Conservation (phyloP, 257 asterid species). For the Plantago major region DNA sequence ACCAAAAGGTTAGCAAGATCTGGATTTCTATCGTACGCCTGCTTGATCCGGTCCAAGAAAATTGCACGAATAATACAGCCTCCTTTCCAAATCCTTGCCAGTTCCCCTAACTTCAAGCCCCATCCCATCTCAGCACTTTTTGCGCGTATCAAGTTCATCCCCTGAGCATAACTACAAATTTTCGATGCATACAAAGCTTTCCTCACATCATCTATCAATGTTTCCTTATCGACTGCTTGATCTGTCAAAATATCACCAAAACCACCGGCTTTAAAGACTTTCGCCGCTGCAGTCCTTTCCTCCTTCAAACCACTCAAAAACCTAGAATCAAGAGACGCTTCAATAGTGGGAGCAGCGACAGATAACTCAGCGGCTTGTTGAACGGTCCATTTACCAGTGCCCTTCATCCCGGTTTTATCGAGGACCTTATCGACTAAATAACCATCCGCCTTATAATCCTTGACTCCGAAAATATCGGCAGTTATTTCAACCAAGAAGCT, state of each 20-base stretch:
- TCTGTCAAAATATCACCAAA: slow-evolving; percentile 50
- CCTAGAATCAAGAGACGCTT: slow-evolving; percentile 88
- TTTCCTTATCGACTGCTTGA: slow-evolving; percentile 61
- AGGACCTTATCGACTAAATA: slow-evolving; percentile 83
- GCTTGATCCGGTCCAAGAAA: slow-evolving; percentile 89
- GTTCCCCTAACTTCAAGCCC: slow-evolving; percentile 82
- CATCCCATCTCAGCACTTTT: slow-evolving; percentile 88
- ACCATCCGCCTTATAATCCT: slow-evolving; percentile 90
- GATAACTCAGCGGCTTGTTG: slow-evolving; percentile 98
- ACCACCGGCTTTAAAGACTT: slow-evolving; percentile 71
- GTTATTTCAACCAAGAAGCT: slow-evolving; percentile 97
- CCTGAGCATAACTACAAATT: slow-evolving; percentile 92
- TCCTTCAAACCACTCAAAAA: slow-evolving; percentile 94
- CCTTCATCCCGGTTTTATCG: slow-evolving; percentile 98
- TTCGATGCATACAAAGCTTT: slow-evolving; percentile 86
- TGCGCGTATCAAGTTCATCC: slow-evolving; percentile 91
- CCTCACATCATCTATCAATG: slow-evolving; percentile 74
- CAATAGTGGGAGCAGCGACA: slow-evolving; percentile 92
- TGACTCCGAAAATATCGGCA: slow-evolving; percentile 82
- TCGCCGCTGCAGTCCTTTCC: slow-evolving; percentile 76
- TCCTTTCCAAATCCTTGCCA: slow-evolving; percentile 97
- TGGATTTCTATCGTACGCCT: slow-evolving; percentile 81
- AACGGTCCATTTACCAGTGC: slow-evolving; percentile 96
- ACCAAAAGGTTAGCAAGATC: slow-evolving; percentile 86
- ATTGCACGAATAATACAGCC: slow-evolving; percentile 95